Evolutionary conservation across 176 grass and related monocot genomes (phyloP), one percentile per base, ranked within the genome.

Genomic region (Aegilops tauschii): DNA sequence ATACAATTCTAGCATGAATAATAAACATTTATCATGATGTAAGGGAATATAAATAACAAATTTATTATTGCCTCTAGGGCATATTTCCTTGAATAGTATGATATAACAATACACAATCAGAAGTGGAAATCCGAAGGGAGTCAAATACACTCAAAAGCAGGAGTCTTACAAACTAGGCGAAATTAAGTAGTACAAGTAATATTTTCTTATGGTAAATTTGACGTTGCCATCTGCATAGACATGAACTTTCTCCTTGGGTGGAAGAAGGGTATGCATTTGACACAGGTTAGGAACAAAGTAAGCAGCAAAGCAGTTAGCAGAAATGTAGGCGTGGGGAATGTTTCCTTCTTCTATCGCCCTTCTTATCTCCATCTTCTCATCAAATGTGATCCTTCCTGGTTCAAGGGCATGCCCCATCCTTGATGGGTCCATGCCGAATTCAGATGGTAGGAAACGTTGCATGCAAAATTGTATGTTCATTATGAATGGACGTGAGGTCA

Each of bases 261-360:
- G 90, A 62, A 95, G 65, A n/a, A 90, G 32, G 9, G 64, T 86
- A 4, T 31, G 0, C 45, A 94, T 31, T 72, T 95, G 95, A 25
- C 37, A 35, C 1, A 97, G 79, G 49, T 88, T 88, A 4, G 86
- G 50, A 28, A 61, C 68, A 17, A 84, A 88, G 31, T 61, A 64
- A 6, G 31, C 74, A 5, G 76, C 90, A 56, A 89, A 87, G 78
- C 80, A 94, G 12, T 91, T 92, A 0, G 90, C 77, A 12, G 90
- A 94, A 52, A 97, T 42, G 6, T 94, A 94, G 0, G 95, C 94
- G 73, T 87, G 87, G 3, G 92, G 90, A 63, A 97, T 90, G 39
- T 72, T 64, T 17, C 86, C 88, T 50, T 80, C 65, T 59, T 97
- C 92, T 21, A 94, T 87, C 3, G 88, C 88, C 25, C 62, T 87